Base-by-base conservation (phyloP, 192 early-diverging fungal species). In the Entophlyctis luteolus region DNA sequence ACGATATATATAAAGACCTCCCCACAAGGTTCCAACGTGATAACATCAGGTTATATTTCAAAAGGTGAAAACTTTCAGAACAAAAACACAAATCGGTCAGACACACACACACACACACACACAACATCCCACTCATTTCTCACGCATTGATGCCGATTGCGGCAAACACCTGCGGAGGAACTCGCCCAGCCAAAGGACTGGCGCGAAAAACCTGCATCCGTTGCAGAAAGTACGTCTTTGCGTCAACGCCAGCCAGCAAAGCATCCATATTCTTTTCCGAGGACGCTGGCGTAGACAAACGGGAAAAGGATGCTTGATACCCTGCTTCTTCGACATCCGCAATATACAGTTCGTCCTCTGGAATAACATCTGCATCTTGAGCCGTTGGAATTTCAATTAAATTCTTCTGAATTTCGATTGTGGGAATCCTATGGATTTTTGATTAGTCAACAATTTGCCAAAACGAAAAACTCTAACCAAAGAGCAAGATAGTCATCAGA, bases 231-330 rank as follows among this genome's bases (percentile, higher is more conserved):
- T 71, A 83, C 18, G 72, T 65, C 33, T 77, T 72, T 20, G 81
- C 58, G 62, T 85, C 77, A 18, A 66, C 80, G 3, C 4, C 74
- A n/a, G 67, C 31, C 47, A 91, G 70, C 32, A 58, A 67, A 22
- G 87, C 80, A 31, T 83, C 81, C n/a, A 85, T 84, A 58, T 91
- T 88, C n/a, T 79, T 71, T 55, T 84, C 83, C 36, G 84, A 59
- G 6, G 82, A 84, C 20, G 84, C 77, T 22, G 89, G 78, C 0
- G 93, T 88, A 12, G 87, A 81, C 35, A 96, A 77, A 42, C 86
- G 83, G 2, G 92, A 78, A 78, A 89, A 97, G 35, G 88, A 85
- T 20, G 90, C 89, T 67, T 93, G 90, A 66, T 93, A 93, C 14
- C 91, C 91, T 0, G 84, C 79, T 5, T 90, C 89, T 55, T 93